Percentiles rank a stretch among this genome's conserved stretches.
Evolutionary conservation across 331 rosid species (phyloP).

Genomic region (Quercus tomentella): DNA sequence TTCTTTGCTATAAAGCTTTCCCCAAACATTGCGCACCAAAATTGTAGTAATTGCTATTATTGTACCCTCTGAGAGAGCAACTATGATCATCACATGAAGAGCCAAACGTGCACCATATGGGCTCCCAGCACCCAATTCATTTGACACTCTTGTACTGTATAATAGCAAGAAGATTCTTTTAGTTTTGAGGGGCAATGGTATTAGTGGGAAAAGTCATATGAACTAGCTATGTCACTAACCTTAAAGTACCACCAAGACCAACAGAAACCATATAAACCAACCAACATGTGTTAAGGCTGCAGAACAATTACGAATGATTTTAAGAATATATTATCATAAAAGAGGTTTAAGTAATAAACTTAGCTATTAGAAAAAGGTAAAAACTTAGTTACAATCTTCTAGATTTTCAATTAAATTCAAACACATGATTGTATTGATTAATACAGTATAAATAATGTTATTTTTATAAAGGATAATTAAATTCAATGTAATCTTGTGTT

Average conservation of each 20-base stretch:
- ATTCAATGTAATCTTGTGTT: no score
- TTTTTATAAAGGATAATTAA: no score
- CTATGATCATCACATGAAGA: conserved; percentile 29
- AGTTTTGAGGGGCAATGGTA: background rate
- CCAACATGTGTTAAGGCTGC: conserved; percentile 67
- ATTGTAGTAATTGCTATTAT: conserved; percentile 28
- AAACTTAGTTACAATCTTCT: no score
- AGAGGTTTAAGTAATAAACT: no score
- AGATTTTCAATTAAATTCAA: no score
- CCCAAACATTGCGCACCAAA: conserved; percentile 42
- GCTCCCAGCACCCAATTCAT: conserved; percentile 51
- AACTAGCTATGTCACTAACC: conserved; percentile 27
- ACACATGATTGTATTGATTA: no score
- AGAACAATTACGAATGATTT: background rate
- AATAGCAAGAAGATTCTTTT: background rate
- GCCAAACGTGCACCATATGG: conserved; percentile 48
- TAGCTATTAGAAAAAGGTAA: no score
- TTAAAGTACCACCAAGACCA: conserved; percentile 60
- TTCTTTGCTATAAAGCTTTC: conserved; percentile 49
- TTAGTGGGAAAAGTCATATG: background rate
- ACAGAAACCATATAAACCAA: conserved; percentile 59
- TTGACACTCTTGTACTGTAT: conserved; percentile 49
- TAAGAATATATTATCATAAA: no score
- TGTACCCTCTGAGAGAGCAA: conserved; percentile 37
- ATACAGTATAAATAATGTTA: no score